These are phyloP conservation scores for Salix suchowensis DNA, from an alignment of 345 rosid species.

Conservation along the genomic window DNA sequence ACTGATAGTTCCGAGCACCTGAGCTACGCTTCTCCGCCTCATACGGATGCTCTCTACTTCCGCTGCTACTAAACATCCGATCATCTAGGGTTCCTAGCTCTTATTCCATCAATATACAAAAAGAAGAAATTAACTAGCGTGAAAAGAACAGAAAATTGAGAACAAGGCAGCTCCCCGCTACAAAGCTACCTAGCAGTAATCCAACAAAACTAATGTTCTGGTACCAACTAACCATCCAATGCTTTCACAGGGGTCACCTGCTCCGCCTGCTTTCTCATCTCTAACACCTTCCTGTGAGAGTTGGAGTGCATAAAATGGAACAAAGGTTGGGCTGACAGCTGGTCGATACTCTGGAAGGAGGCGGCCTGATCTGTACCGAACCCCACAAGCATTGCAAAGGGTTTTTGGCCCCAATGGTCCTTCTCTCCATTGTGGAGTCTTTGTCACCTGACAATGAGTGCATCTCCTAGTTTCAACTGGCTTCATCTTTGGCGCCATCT, in stretches of 20 bases:
- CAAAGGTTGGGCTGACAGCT: constrained; percentile 77
- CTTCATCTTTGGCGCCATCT: constrained; percentile 18
- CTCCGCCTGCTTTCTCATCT: constrained; percentile 59
- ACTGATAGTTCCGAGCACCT: constrained; percentile 16
- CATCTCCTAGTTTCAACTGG: constrained; percentile 45
- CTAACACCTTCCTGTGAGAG: constrained; percentile 70
- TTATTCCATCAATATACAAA: constrained; percentile 45
- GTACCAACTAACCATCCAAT: neutral
- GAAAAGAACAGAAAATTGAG: constrained; percentile 7
- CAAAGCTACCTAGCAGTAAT: constrained; percentile 25
- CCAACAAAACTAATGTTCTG: constrained; percentile 26
- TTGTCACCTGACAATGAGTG: constrained; percentile 66
- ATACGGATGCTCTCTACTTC: neutral
- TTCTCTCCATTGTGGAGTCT: constrained; percentile 94
- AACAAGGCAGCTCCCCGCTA: constrained; percentile 24
- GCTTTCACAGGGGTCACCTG: neutral
- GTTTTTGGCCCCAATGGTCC: constrained; percentile 92
- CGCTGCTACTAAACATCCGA: constrained; percentile 22
- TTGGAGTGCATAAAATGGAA: constrained; percentile 66
- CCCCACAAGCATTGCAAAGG: constrained; percentile 93
- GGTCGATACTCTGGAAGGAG: constrained; percentile 89
- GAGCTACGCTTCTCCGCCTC: constrained; percentile 13
- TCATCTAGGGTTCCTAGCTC: constrained; percentile 24
- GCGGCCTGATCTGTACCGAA: constrained; percentile 82
- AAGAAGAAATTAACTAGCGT: constrained; percentile 24